These are phyloP conservation scores for Ophiostoma tasmaniense DNA, from an alignment of 2,329 filamentous ascomycete genomes.

Conservation along the genomic window DNA sequence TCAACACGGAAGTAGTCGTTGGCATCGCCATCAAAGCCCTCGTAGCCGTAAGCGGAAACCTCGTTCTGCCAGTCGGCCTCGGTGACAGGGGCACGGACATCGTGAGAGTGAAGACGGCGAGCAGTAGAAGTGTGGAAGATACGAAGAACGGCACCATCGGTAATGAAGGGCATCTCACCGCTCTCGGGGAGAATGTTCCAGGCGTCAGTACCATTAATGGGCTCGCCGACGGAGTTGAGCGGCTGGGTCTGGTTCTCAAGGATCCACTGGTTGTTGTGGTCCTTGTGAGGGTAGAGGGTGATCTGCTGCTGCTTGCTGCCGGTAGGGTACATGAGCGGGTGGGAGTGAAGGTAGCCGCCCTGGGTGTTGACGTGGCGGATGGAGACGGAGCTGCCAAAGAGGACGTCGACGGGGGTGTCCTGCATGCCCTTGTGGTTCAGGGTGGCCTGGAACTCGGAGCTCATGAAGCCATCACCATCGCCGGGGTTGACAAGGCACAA, in stretches of 20 bases:
- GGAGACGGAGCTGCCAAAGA: slow-evolving; percentile 75
- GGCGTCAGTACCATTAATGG: slow-evolving; percentile 70
- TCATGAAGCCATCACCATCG: slow-evolving; percentile 98
- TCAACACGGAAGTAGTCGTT: slow-evolving; percentile 94
- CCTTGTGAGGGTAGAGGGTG: slow-evolving; percentile 96
- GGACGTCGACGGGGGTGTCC: slow-evolving; percentile 85
- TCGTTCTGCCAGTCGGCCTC: slow-evolving; percentile 94
- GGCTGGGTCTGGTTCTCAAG: slow-evolving; percentile 96
- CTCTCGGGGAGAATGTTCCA: slow-evolving; percentile 66
- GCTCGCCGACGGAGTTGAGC: slow-evolving; percentile 62
- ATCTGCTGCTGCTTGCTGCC: slow-evolving; percentile 99
- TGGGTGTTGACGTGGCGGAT: slow-evolving; percentile 96
- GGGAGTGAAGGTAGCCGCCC: slow-evolving; percentile 94
- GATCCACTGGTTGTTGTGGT: slow-evolving; percentile 93
- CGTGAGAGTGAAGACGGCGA: slow-evolving; percentile 90
- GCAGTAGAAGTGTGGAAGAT: slow-evolving; percentile 78
- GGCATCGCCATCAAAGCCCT: slow-evolving; percentile 92
- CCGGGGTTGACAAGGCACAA: slow-evolving; percentile 86
- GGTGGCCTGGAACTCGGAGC: slow-evolving; percentile 95
- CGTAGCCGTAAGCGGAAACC: slow-evolving; percentile 93
- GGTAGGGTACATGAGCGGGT: slow-evolving; percentile 92
- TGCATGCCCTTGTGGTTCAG: slow-evolving; percentile 95
- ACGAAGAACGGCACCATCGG: slow-evolving; percentile 70
- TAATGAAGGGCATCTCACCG: slow-evolving; percentile 49
- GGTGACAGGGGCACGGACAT: slow-evolving; percentile 76